Percentiles rank a stretch among this genome's conserved stretches.
These are phyloP conservation scores for Oldenlandia corymbosa DNA, from an alignment of 257 asterid species.

Conservation along the genomic window DNA sequence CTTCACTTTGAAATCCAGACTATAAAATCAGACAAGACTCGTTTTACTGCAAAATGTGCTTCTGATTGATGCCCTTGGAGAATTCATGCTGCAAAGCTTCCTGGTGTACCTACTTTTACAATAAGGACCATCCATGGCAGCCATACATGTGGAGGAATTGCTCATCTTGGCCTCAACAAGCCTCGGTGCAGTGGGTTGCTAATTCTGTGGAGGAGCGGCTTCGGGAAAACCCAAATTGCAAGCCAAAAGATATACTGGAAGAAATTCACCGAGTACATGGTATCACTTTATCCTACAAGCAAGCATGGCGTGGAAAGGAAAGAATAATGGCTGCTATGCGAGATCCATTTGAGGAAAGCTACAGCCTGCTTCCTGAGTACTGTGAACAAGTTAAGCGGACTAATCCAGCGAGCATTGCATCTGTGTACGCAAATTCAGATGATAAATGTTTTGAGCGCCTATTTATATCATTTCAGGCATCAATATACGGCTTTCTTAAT, in stretches of 20 bases:
- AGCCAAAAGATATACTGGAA: constrained; percentile 92
- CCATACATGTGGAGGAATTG: constrained; percentile 84
- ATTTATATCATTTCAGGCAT: constrained; percentile 85
- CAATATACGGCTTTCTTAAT: constrained; percentile 74
- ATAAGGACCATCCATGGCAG: constrained; percentile 73
- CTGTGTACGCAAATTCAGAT: constrained; percentile 57
- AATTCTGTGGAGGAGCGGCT: constrained; percentile 85
- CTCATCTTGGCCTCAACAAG: constrained; percentile 95
- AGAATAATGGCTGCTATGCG: constrained; percentile 92
- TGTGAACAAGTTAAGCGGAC: constrained; percentile 88
- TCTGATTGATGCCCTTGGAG: constrained; percentile 94
- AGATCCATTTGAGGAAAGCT: constrained; percentile 94
- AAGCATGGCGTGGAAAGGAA: constrained; percentile 99
- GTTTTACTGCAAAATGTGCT: constrained; percentile 91
- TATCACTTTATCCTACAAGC: constrained; percentile 85
- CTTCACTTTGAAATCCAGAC: constrained; percentile 95
- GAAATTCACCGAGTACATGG: constrained; percentile 86
- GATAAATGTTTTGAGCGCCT: constrained; percentile 88
- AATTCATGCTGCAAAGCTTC: constrained; percentile 92
- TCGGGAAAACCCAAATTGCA: constrained; percentile 76
- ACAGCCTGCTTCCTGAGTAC: constrained; percentile 81
- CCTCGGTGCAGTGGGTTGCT: constrained; percentile 98
- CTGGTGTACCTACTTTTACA: constrained; percentile 90
- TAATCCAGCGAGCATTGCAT: constrained; percentile 85
- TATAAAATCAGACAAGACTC: constrained; percentile 84